A percentile compares a stretch with the other conserved stretches of the same genome.
phyloP scores from a whole-genome alignment of 352 stramenopile genomes.

The Phytophthora hibernalis region DNA sequence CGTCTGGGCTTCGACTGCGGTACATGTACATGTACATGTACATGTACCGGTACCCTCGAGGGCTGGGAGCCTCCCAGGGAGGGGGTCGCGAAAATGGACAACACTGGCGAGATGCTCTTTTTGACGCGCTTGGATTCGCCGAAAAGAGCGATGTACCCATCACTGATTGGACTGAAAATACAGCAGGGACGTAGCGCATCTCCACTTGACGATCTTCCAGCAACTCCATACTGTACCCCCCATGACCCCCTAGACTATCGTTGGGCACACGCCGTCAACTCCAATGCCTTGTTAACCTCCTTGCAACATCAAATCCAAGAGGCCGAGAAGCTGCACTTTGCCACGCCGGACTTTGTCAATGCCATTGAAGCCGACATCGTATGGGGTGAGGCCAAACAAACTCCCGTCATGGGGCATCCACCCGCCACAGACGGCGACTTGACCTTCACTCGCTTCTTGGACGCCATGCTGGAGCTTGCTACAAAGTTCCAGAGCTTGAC shows the following conservation, averaged over 20 bases:
- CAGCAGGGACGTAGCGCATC: conserved; percentile 16
- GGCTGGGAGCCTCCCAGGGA: too few relatives aligned
- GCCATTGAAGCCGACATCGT: conserved; percentile 79
- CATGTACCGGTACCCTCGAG: conserved; percentile 3
- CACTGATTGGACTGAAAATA: conserved; percentile 18
- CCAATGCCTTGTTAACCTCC: conserved; percentile 33
- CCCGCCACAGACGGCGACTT: conserved; percentile 64
- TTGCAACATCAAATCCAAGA: conserved; percentile 42
- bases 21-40: too few relatives aligned
- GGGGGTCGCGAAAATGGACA: conserved; percentile 13
- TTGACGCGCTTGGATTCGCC: conserved; percentile 4
- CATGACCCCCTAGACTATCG: conserved; percentile 65
- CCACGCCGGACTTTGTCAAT: conserved; percentile 47
- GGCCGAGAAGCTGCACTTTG: conserved; percentile 27
- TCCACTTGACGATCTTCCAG: conserved; percentile 32
- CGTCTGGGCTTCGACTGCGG: background rate
- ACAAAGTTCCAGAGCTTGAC: conserved; percentile 15
- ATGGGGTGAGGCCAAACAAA: conserved; percentile 58
- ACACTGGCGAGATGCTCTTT: conserved; percentile 32
- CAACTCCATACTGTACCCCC: conserved; percentile 6
- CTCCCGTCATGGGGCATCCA: conserved; percentile 71
- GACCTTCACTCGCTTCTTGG: conserved; percentile 51
- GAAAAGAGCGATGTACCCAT: conserved; percentile 13
- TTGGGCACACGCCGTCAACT: conserved; percentile 79
- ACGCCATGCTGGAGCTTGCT: conserved; percentile 52